A percentile compares a stretch with the other conserved stretches of the same genome.
Evolutionary conservation across 139 green algal genomes (phyloP).

Genomic region (Mesostigma viride): DNA sequence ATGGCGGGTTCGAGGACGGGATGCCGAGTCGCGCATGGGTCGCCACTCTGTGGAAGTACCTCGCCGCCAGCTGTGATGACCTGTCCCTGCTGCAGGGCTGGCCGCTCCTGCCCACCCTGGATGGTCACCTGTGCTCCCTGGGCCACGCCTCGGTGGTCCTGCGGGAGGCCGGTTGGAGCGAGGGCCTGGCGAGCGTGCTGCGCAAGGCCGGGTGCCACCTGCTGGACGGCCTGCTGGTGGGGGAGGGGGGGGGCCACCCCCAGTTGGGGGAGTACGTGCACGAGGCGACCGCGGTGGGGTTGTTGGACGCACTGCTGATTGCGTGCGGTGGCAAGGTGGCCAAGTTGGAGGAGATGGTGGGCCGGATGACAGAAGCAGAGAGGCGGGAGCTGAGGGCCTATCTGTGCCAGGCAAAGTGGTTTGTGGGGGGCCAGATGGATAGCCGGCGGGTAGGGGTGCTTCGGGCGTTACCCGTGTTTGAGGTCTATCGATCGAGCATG

Average conservation of each 20-base stretch:
- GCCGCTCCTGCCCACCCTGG: conserved; percentile 48
- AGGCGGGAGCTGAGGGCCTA: conserved; percentile 46
- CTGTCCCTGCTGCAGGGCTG: conserved; percentile 21
- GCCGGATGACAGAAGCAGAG: too few species aligned
- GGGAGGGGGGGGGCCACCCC: conserved; percentile 14
- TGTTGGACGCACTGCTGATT: conserved; percentile 40
- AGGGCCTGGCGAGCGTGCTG: conserved; percentile 37
- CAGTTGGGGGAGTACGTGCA: conserved; percentile 35
- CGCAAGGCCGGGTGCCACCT: conserved; percentile 38
- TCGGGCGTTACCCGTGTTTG: conserved; percentile 45
- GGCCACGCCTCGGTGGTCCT: conserved; percentile 7
- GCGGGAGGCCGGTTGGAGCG: conserved; percentile 41
- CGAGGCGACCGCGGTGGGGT: conserved; percentile 33
- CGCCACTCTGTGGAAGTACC: conserved; percentile 27
- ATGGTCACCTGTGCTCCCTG: conserved; percentile 30
- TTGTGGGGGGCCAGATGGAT: conserved; percentile 19
- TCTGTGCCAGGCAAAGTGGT: conserved; percentile 47
- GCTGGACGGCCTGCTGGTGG: conserved; percentile 34
- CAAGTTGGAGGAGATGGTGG: too few species aligned
- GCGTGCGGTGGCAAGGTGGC: conserved; percentile 6
- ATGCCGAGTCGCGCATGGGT: conserved; percentile 15
- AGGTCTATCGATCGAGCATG: too few species aligned
- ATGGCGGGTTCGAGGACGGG: too few species aligned
- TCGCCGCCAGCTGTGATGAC: conserved; percentile 10
- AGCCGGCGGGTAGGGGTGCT: conserved; percentile 23